phyloP scores from a whole-genome alignment of 257 asterid genomes.

The Solanum chmielewskii region DNA sequence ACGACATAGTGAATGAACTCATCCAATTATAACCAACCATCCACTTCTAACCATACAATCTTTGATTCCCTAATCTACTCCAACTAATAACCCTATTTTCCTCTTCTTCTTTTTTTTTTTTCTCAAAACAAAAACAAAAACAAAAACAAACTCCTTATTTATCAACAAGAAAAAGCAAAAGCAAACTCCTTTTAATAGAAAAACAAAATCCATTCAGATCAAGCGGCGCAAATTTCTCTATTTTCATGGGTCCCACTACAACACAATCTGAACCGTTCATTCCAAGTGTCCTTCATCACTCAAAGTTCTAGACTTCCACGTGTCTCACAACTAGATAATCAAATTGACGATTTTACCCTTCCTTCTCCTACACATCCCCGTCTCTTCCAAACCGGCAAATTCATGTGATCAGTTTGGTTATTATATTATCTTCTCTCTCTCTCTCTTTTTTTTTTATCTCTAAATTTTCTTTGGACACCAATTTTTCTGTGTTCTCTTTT shows the following conservation, averaged over 20 bases:
- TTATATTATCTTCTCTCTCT: neutral
- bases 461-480: neutral
- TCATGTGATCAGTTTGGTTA: conserved; percentile 42
- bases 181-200: neutral
- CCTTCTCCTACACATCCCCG: conserved; percentile 64
- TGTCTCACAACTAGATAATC: neutral
- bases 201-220: neutral
- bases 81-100: neutral
- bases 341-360: conserved; percentile 40
- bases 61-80: neutral
- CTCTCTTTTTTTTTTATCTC: neutral
- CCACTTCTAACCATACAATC: neutral
- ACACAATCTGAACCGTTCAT: neutral
- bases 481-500: conserved; percentile 24
- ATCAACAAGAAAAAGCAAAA: neutral
- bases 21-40: neutral
- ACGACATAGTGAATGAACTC: neutral
- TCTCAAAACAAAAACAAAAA: neutral
- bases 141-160: neutral
- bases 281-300: conserved; percentile 12
- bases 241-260: neutral
- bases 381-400: conserved; percentile 45
- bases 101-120: neutral
- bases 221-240: neutral
- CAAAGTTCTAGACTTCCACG: conserved; percentile 37